Base-by-base conservation (phyloP, 495 filamentous ascomycete genomes). In the Podospora anserina region DNA sequence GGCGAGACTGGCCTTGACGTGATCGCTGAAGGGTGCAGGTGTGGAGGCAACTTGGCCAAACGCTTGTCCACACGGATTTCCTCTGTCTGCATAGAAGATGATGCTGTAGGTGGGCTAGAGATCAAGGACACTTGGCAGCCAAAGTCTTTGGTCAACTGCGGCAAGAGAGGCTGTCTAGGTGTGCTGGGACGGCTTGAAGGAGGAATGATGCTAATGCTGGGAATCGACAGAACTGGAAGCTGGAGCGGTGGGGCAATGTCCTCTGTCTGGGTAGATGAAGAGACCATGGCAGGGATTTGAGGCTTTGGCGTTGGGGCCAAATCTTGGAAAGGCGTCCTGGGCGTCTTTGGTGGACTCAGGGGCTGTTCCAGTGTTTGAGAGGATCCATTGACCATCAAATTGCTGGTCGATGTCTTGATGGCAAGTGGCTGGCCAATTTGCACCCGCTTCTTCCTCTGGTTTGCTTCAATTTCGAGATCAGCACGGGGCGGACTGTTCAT, bases 41-140 rank as follows among this genome's bases (percentile, higher is more conserved):
- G 90, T 1, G 90, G 86, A 23, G 92, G 91, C 19, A 97, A 79
- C 73, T 87, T 90, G 56, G 88, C 84, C 30, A 90, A 82, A 64
- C 92, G 85, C 79, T 85, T 86, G 76, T 94, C 93, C 19, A 93
- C 83, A 58, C 88, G 82, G 69, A 97, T 96, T 69, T 90, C 89
- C 66, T 97, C 93, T 11, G 95, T 99, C 82, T 99, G 96, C 57
- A 96, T 87, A 4, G 91, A 89, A 19, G 86, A 72, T 18, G 92
- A 92, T 56, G 86, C 85, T 15, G 87, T 89, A 6, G 82, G 74
- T 15, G 78, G 72, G 66, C 77, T 71, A 71, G 71, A 68, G 16
- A 78, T 68, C 53, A 85, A 71, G 11, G 79, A 79, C 39, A 84
- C 84, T 66, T 87, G 85, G 69, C 84, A 86, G n/a, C 83, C 84